Percentiles rank a stretch among this genome's conserved stretches.
Evolutionary conservation across 148 eudicot genomes (phyloP).

Genomic region (Silene conica): DNA sequence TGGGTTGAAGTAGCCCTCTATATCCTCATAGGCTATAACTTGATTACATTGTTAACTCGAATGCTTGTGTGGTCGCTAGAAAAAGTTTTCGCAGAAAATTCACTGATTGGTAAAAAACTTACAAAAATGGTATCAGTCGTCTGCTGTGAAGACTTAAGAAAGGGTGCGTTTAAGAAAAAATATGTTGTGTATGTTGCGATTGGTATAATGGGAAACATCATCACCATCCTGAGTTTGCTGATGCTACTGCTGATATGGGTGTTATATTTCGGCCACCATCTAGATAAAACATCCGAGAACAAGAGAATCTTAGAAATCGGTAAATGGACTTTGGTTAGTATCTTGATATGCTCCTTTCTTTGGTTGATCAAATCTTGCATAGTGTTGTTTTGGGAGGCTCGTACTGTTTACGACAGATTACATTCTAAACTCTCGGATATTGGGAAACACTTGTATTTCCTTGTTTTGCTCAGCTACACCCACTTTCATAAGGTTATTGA

Average conservation of each 20-base stretch:
- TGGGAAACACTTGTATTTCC: conserved; percentile 7
- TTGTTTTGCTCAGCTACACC: not conserved
- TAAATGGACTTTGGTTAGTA: conserved; percentile 8
- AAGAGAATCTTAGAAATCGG: not conserved
- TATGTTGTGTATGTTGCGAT: conserved; percentile 11
- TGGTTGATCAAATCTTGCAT: conserved; percentile 21
- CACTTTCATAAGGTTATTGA: not conserved
- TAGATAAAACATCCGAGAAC: not conserved
- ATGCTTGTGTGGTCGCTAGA: not conserved
- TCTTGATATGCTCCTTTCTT: not conserved
- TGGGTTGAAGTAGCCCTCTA: conserved; percentile 9
- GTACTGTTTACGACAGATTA: conserved; percentile 3
- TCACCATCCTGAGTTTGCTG: conserved; percentile 12
- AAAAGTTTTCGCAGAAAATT: not conserved
- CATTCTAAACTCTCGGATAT: not conserved
- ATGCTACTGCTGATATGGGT: conserved; percentile 17
- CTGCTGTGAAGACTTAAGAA: not conserved
- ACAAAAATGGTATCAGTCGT: not conserved
- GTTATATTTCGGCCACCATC: not conserved
- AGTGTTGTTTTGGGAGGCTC: conserved; percentile 14
- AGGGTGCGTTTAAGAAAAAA: not conserved
- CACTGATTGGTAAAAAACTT: not conserved
- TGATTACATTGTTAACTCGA: not conserved
- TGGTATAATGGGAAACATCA: conserved; percentile 13
- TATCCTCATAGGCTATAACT: conserved; percentile 17